Evolutionary conservation across 352 stramenopile genomes (phyloP).

Genomic region (Phytophthora pinifolia): DNA sequence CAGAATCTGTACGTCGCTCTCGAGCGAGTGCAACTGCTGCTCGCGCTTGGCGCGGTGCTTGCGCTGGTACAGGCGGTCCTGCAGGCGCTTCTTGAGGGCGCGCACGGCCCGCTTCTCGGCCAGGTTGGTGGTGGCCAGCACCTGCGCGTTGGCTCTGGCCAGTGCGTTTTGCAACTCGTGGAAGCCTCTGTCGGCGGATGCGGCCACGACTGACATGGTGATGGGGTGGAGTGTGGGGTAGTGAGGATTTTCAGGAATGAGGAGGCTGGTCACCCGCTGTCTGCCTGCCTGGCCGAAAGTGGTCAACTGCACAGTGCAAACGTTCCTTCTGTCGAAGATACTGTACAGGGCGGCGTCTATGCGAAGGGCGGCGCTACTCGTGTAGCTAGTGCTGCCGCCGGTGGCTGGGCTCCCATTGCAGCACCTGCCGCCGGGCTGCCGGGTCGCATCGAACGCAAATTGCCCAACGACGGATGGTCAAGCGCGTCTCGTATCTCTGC

Average conservation of each 20-base stretch:
- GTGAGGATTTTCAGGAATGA: conserved; percentile 11
- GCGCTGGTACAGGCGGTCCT: conserved; percentile 44
- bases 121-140: conserved; percentile 12
- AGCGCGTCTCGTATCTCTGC: no score
- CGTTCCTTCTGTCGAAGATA: neutral
- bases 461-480: no score
- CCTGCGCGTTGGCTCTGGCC: conserved; percentile 12
- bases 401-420: no score
- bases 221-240: neutral
- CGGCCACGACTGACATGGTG: conserved; percentile 11
- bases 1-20: conserved; percentile 25
- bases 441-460: no score
- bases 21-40: conserved; percentile 18
- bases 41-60: conserved; percentile 44
- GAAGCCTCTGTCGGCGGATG: conserved; percentile 8
- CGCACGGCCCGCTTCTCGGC: conserved; percentile 18
- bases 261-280: neutral
- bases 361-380: no score
- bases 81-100: conserved; percentile 28
- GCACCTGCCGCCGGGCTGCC: no score
- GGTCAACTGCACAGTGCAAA: conserved; percentile 9
- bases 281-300: no score
- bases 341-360: no score
- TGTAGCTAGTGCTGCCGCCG: no score
- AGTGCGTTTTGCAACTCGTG: conserved; percentile 19